Percentiles rank a stretch among this genome's conserved stretches.
phyloP scores from a whole-genome alignment of 1,284 basidiomycete genomes.

The Ganoderma multipileum region DNA sequence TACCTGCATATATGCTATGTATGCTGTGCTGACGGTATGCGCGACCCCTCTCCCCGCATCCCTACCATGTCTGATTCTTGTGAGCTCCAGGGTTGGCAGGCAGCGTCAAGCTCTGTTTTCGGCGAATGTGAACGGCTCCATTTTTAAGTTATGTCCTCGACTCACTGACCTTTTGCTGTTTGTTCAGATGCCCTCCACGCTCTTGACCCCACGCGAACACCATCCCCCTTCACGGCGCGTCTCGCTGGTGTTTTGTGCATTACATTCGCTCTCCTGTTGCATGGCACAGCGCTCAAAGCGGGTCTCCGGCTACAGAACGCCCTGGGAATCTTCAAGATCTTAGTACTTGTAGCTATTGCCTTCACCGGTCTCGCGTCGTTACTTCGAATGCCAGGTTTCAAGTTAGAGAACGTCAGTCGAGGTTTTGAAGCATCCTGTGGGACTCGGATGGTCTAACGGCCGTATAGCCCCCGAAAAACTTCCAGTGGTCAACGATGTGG shows the following conservation, averaged over 20 bases:
- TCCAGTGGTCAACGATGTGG: slow-evolving; percentile 61
- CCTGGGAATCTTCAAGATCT: slow-evolving; percentile 70
- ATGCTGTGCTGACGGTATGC: slow-evolving; percentile 63
- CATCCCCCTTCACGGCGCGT: slow-evolving; percentile 33
- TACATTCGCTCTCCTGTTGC: slow-evolving; percentile 63
- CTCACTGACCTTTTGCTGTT: background rate
- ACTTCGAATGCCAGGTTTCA: slow-evolving; percentile 52
- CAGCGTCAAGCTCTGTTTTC: slow-evolving; percentile 65
- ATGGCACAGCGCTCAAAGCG: slow-evolving; percentile 60
- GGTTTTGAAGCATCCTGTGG: slow-evolving; percentile 25
- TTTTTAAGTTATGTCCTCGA: background rate
- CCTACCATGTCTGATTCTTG: slow-evolving; percentile 7
- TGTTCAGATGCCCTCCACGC: slow-evolving; percentile 60
- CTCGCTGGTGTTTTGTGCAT: slow-evolving; percentile 54
- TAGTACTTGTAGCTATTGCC: slow-evolving; percentile 62
- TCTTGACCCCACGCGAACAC: slow-evolving; percentile 39
- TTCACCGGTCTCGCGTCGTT: slow-evolving; percentile 68
- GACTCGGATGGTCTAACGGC: background rate
- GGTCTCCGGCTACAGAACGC: slow-evolving; percentile 72
- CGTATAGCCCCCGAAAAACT: slow-evolving; percentile 51
- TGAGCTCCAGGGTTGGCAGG: slow-evolving; percentile 53
- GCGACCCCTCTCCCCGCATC: background rate
- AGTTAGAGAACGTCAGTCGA: slow-evolving; percentile 48
- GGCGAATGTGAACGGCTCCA: slow-evolving; percentile 58
- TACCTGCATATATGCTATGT: slow-evolving; percentile 65